phyloP scores from a whole-genome alignment of 179 eudicot genomes.

The Silene noctiflora region DNA sequence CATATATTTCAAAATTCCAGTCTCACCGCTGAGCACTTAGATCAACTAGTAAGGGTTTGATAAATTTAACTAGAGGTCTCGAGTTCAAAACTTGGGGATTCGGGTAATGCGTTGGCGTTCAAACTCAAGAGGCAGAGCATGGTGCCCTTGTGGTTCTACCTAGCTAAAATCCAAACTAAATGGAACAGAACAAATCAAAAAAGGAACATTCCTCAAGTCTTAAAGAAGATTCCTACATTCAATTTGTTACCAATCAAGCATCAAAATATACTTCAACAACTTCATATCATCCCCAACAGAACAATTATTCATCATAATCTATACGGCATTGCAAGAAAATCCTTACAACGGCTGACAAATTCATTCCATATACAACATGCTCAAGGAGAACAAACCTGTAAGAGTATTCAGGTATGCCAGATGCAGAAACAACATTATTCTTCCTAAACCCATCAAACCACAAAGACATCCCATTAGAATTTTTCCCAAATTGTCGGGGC shows the following conservation, averaged over 20 bases:
- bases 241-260: not conserved
- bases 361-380: not conserved
- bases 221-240: too few species aligned
- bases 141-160: too few species aligned
- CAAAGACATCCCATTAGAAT: conserved; percentile 38
- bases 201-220: too few species aligned
- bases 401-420: conserved; percentile 83
- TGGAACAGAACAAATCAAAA: too few species aligned
- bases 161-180: too few species aligned
- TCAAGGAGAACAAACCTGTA: conserved; percentile 57
- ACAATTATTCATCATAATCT: not conserved
- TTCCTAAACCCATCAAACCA: conserved; percentile 72
- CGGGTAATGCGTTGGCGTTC: too few species aligned
- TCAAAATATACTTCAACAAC: not conserved
- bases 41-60: too few species aligned
- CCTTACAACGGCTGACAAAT: not conserved
- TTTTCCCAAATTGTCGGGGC: conserved; percentile 42
- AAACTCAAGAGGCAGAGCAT: too few species aligned
- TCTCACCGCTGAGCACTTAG: not conserved
- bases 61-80: too few species aligned
- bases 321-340: not conserved
- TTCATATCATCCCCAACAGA: not conserved
- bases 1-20: not conserved
- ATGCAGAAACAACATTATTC: conserved; percentile 67
- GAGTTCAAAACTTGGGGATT: too few species aligned